phyloP scores from a whole-genome alignment of 805 yeast genomes.

The Kluyveromyces nonfermentans region DNA sequence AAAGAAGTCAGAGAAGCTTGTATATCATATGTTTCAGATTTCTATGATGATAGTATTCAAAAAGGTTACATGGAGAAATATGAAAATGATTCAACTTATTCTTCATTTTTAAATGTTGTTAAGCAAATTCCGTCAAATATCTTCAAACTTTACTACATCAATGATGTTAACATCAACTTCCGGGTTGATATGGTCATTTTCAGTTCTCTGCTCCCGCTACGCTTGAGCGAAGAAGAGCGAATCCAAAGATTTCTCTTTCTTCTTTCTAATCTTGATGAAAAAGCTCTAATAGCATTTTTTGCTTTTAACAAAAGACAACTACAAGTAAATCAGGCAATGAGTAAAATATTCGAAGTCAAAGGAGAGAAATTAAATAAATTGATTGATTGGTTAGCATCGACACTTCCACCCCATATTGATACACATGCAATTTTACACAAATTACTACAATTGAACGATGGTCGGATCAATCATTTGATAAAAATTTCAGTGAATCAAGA shows the following conservation, averaged over 20 bases:
- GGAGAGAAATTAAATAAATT: constrained; percentile 46
- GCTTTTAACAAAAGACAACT: constrained; percentile 66
- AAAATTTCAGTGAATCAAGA: constrained; percentile 45
- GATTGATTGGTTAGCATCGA: constrained; percentile 49
- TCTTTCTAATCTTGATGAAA: constrained; percentile 40
- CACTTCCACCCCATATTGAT: constrained; percentile 45
- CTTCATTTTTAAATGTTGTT: constrained; percentile 24
- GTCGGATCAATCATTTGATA: constrained; percentile 48
- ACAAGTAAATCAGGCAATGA: constrained; percentile 44
- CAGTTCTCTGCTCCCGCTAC: constrained; percentile 53
- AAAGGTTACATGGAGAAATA: constrained; percentile 10
- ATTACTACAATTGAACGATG: constrained; percentile 46
- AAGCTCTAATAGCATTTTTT: constrained; percentile 52
- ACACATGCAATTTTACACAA: constrained; percentile 42
- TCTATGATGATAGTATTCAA: constrained; percentile 43
- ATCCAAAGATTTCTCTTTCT: constrained; percentile 46
- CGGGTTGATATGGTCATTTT: constrained; percentile 53
- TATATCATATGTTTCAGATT: constrained; percentile 42
- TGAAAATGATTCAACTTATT: constrained; percentile 7
- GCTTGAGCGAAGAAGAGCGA: constrained; percentile 36
- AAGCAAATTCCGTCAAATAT: constrained; percentile 53
- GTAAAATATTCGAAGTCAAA: constrained; percentile 39
- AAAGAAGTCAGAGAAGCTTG: constrained; percentile 52
- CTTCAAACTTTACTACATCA: constrained; percentile 60
- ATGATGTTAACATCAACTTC: constrained; percentile 56